These are phyloP conservation scores for Fusarium sublunatum DNA, from an alignment of 2,329 filamentous ascomycete species.

Conservation along the genomic window DNA sequence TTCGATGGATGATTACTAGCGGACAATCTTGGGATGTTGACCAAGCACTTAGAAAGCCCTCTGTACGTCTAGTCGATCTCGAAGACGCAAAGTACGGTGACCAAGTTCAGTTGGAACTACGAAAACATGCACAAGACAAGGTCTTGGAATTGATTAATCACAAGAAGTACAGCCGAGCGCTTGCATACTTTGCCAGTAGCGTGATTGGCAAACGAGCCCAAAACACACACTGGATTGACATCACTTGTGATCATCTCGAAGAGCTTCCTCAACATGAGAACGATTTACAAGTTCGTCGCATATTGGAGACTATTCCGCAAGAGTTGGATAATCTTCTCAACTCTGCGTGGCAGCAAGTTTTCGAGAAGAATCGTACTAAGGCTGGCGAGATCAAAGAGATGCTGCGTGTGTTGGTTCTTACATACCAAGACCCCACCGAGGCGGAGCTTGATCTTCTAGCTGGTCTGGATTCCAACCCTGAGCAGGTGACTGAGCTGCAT, in stretches of 20 bases:
- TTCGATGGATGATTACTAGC: conserved; percentile 57
- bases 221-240: conserved; percentile 59
- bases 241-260: conserved; percentile 56
- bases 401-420: conserved; percentile 55
- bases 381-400: conserved; percentile 57
- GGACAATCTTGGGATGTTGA: conserved; percentile 35
- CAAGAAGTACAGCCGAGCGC: conserved; percentile 56
- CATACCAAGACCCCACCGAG: conserved; percentile 55
- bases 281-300: conserved; percentile 54
- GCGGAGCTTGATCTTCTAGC: conserved; percentile 53
- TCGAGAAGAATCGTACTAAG: conserved; percentile 48
- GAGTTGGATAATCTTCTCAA: conserved; percentile 53
- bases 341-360: conserved; percentile 53
- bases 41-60: conserved; percentile 6
- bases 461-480: conserved; percentile 48
- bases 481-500: conserved; percentile 50
- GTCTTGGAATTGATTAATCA: conserved; percentile 48
- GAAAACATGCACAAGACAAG: conserved; percentile 50
- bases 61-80: conserved; percentile 30
- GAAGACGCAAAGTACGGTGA: conserved; percentile 37
- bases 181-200: conserved; percentile 56
- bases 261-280: conserved; percentile 52
- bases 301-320: conserved; percentile 55
- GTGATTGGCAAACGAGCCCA: conserved; percentile 56
- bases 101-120: conserved; percentile 35